Conservation (phyloP, 2,329 filamentous ascomycete species). For the Torrubiellomyces zombiae region DNA sequence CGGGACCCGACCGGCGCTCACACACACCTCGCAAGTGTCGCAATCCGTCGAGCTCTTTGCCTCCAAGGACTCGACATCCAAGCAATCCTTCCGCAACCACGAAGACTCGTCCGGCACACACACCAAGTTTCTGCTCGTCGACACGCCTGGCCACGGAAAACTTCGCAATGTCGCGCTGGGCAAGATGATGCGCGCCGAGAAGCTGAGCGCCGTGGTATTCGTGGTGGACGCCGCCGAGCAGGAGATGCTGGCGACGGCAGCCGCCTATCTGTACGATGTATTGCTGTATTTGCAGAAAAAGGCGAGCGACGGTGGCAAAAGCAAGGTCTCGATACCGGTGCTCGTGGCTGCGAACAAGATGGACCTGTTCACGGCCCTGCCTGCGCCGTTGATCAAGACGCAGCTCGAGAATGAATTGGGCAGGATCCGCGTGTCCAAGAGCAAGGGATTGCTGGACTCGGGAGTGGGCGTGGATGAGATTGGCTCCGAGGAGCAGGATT, state of each 20-base stretch:
- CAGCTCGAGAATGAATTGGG: constrained; percentile 69
- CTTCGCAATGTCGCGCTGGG: constrained; percentile 55
- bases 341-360: constrained; percentile 88
- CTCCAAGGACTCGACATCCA: constrained; percentile 25
- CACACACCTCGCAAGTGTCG: constrained; percentile 37
- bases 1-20: constrained; percentile 26
- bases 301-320: constrained; percentile 25
- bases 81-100: constrained; percentile 35
- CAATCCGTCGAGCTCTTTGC: constrained; percentile 38
- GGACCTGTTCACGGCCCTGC: constrained; percentile 86
- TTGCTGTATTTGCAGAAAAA: constrained; percentile 70
- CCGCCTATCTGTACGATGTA: constrained; percentile 75
- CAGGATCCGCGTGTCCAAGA: constrained; percentile 57
- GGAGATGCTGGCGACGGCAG: constrained; percentile 52
- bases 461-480: constrained; percentile 51
- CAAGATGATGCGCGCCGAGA: constrained; percentile 24
- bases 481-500: constrained; percentile 55
- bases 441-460: constrained; percentile 69
- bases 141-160: constrained; percentile 94
- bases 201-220: constrained; percentile 63
- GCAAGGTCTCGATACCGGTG: constrained; percentile 41
- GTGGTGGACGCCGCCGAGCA: constrained; percentile 67
- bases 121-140: constrained; percentile 59
- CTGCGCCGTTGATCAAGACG: constrained; percentile 55
- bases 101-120: constrained; percentile 37